Base-by-base conservation (phyloP, 805 yeast species). In the Starmerella geochares region DNA sequence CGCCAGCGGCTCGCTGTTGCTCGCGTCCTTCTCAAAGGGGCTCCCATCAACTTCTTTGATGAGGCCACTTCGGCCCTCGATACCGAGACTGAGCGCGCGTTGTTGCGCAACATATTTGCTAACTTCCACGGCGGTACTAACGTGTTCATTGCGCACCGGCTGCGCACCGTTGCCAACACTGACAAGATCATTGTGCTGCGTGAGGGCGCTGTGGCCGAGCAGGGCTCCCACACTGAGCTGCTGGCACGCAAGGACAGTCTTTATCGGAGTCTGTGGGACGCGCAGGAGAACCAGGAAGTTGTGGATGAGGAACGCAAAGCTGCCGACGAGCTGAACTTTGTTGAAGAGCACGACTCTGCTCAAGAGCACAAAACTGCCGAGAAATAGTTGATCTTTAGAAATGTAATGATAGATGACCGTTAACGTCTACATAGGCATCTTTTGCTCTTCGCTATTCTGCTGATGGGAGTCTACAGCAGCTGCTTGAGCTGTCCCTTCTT, bases 61-160 rank as follows among this genome's bases (percentile, higher is more conserved):
- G 98, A 92, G 62, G 97, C 98, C 2, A 68, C 98, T 0, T 82
- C 94, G 43, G 97, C 98, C 0, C 72, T 92, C 42, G 98, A 92
- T 65, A 92, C 98, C 10, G 95, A 88, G 60, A 92, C 98, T 0
- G 98, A 92, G 62, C 94, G 85, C 64, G 75, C 84, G 2, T 69
- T 92, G 40, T 67, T 92, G 60, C 75, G 73, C 47, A 88, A 95
- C 0, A 82, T 92, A 46, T 75, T 80, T 56, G 61, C 68, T 2
- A 77, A 86, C 21, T 82, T 92, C 63, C 71, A 66, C 45, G 77
- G 76, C 21, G 78, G 77, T 53, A 92, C 98, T 1, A 84, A 86
- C 58, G 79, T 92, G 4, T 84, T 87, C 58, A 87, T 92, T 66
- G 98, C 98, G 0, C 98, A 92, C 64, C 70, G 98, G 55, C 71